These are phyloP conservation scores for Solanum stenotomum DNA, from an alignment of 257 asterid species.

Conservation along the genomic window DNA sequence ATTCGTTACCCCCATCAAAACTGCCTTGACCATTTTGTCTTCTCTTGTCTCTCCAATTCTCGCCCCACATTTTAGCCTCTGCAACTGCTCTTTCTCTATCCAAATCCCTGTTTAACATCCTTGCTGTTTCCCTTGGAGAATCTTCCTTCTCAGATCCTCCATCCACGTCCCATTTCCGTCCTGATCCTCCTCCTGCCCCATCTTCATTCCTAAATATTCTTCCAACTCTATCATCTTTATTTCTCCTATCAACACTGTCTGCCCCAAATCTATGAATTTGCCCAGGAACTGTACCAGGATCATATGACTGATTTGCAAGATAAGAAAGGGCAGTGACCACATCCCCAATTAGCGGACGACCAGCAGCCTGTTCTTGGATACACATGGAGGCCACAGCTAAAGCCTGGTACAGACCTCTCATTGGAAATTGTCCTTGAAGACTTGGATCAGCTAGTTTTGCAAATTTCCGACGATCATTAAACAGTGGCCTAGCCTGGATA, in stretches of 20 bases:
- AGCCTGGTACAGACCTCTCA: constrained; percentile 94
- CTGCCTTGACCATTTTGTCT: constrained; percentile 59
- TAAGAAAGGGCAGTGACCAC: constrained; percentile 95
- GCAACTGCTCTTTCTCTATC: constrained; percentile 96
- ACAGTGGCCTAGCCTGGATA: constrained; percentile 82
- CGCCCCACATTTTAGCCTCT: constrained; percentile 99
- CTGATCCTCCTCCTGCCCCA: constrained; percentile 48
- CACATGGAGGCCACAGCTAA: constrained; percentile 97
- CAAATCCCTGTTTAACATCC: constrained; percentile 55
- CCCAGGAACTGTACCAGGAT: constrained; percentile 28
- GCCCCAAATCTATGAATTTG: neutral
- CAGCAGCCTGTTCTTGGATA: constrained; percentile 94
- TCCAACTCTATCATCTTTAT: constrained; percentile 46
- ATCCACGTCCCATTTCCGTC: constrained; percentile 67
- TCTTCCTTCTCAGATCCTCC: constrained; percentile 80
- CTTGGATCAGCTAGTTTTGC: constrained; percentile 79
- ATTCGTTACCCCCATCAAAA: constrained; percentile 53
- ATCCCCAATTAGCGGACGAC: constrained; percentile 88
- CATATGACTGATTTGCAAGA: constrained; percentile 78
- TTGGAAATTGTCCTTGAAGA: constrained; percentile 78
- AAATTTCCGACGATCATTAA: constrained; percentile 79
- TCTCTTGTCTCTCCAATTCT: constrained; percentile 81
- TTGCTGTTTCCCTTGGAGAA: constrained; percentile 65
- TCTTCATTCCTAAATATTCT: constrained; percentile 59
- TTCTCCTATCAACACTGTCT: constrained; percentile 38